Conservation (phyloP, 768 basidiomycete genomes). For the Boletus coccyginus region DNA sequence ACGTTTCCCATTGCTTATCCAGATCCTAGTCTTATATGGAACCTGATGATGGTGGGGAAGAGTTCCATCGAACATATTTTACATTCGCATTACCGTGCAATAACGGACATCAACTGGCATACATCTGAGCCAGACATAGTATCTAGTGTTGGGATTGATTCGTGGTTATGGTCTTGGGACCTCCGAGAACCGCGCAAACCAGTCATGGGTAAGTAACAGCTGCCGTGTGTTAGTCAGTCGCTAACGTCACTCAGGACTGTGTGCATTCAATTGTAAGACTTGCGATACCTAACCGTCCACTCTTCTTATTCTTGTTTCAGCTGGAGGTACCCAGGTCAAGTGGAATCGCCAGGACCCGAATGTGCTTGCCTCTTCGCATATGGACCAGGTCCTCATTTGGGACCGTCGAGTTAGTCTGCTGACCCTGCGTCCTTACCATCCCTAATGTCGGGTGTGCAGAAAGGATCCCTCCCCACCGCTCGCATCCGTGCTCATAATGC, state of each 20-base stretch:
- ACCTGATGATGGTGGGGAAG: constrained; percentile 69
- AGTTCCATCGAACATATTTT: constrained; percentile 83
- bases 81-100: constrained; percentile 88
- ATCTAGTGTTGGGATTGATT: constrained; percentile 89
- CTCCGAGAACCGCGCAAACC: constrained; percentile 68
- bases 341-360: constrained; percentile 91
- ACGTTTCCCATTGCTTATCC: background rate
- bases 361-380: constrained; percentile 86
- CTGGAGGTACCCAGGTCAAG: constrained; percentile 92
- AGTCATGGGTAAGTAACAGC: constrained; percentile 49
- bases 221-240: background rate
- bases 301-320: constrained; percentile 35
- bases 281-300: background rate
- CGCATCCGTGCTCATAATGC: constrained; percentile 79
- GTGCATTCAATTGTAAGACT: constrained; percentile 52
- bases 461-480: constrained; percentile 81
- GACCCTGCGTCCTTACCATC: background rate
- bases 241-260: constrained; percentile 41
- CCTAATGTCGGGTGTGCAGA: constrained; percentile 42
- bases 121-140: constrained; percentile 80
- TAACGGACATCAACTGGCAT: constrained; percentile 99
- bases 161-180: constrained; percentile 96
- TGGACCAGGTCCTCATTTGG: constrained; percentile 88
- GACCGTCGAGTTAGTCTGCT: constrained; percentile 72
- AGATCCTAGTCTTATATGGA: constrained; percentile 80